Conservation (phyloP, 352 stramenopile species). For the Globisporangium radiosum region DNA sequence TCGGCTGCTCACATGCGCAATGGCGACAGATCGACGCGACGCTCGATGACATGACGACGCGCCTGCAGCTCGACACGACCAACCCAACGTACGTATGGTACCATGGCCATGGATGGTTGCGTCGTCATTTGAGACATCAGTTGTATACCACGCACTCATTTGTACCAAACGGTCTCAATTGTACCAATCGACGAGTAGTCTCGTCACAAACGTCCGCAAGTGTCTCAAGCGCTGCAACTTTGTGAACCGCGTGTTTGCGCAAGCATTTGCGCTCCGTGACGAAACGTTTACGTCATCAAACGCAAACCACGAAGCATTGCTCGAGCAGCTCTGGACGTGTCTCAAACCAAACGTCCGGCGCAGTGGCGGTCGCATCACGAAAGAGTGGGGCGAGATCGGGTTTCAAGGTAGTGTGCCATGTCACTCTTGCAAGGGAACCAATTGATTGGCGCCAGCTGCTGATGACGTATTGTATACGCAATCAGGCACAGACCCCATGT, state of each 20-base stretch:
- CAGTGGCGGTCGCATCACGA: slow-evolving; percentile 69
- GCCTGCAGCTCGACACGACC: slow-evolving; percentile 36
- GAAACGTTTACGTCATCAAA: slow-evolving; percentile 65
- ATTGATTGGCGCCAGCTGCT: too few species aligned
- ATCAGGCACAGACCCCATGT: slow-evolving; percentile 74
- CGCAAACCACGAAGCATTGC: slow-evolving; percentile 56
- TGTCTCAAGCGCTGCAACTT: slow-evolving; percentile 69
- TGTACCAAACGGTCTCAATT: too few species aligned
- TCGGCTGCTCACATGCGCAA: too few species aligned
- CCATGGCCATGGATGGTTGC: neutral
- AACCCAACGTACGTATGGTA: slow-evolving; percentile 31
- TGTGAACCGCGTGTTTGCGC: slow-evolving; percentile 68
- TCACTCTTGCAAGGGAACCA: too few species aligned
- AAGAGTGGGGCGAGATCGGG: slow-evolving; percentile 84
- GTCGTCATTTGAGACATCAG: neutral
- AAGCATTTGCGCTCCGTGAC: slow-evolving; percentile 46
- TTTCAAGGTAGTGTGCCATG: slow-evolving; percentile 53
- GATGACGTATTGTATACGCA: neutral
- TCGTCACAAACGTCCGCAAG: slow-evolving; percentile 56
- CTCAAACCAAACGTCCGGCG: slow-evolving; percentile 77
- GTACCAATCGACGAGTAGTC: slow-evolving; percentile 17
- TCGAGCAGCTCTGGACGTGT: slow-evolving; percentile 77
- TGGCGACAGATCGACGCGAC: slow-evolving; percentile 39
- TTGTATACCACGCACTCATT: too few species aligned
- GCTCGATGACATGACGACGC: slow-evolving; percentile 48